phyloP scores from a whole-genome alignment of 768 basidiomycete genomes.

The Lactarius trivialis region DNA sequence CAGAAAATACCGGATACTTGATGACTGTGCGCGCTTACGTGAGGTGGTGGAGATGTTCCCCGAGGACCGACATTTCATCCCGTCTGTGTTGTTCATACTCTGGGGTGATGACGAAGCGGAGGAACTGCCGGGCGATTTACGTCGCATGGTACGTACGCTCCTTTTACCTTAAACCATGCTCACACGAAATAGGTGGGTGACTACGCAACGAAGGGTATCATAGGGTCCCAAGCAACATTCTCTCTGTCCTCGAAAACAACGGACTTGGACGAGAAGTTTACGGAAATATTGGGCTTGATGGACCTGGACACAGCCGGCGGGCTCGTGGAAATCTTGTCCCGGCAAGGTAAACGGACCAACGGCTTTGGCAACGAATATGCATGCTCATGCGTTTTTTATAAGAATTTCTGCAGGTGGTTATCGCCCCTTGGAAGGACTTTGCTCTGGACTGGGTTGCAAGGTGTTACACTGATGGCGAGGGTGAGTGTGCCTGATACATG shows the following conservation, averaged over 20 bases:
- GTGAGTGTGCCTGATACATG: constrained; percentile 35
- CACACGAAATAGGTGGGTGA: constrained; percentile 39
- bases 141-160: constrained; percentile 47
- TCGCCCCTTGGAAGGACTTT: constrained; percentile 16
- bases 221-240: constrained; percentile 41
- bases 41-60: constrained; percentile 54
- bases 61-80: constrained; percentile 49
- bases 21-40: constrained; percentile 65
- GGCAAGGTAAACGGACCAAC: constrained; percentile 36
- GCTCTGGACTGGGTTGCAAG: constrained; percentile 19
- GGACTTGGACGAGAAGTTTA: constrained; percentile 54
- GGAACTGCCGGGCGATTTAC: constrained; percentile 42
- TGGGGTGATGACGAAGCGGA: constrained; percentile 48
- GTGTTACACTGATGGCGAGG: constrained; percentile 35
- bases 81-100: constrained; percentile 52
- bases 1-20: constrained; percentile 65
- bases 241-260: constrained; percentile 44
- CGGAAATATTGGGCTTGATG: constrained; percentile 35
- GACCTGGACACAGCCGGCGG: constrained; percentile 53
- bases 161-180: not conserved
- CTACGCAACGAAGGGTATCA: constrained; percentile 37
- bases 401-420: constrained; percentile 13
- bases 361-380: not conserved
- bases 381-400: not conserved
- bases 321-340: constrained; percentile 41